These are phyloP conservation scores for Sphagnurus paluster DNA, from an alignment of 1,284 basidiomycete genomes.

Conservation along the genomic window DNA sequence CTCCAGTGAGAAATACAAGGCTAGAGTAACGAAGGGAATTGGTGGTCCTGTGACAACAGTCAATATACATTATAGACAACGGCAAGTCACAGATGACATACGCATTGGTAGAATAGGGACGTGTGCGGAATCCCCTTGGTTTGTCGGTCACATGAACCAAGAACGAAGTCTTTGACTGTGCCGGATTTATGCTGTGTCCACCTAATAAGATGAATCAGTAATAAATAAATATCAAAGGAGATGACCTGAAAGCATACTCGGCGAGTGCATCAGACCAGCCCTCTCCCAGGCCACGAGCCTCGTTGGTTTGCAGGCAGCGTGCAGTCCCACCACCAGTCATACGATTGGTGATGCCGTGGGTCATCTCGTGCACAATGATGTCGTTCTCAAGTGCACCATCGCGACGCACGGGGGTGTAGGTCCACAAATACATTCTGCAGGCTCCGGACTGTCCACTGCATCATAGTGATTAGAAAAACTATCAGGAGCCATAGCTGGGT, in stretches of 20 bases:
- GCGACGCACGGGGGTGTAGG: constrained; percentile 21
- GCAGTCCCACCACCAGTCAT: constrained; percentile 47
- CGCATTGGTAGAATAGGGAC: constrained; percentile 25
- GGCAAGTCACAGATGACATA: constrained; percentile 17
- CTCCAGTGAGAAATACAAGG: constrained; percentile 31
- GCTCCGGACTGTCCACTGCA: constrained; percentile 9
- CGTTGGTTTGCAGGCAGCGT: constrained; percentile 43
- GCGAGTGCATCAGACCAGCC: constrained; percentile 49
- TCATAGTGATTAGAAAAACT: no score
- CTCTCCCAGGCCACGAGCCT: constrained; percentile 49
- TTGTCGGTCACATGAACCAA: constrained; percentile 34
- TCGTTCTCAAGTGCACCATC: constrained; percentile 46
- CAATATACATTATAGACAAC: not conserved
- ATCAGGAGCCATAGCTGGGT: no score
- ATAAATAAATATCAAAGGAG: constrained; percentile 27
- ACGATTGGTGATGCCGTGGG: constrained; percentile 45
- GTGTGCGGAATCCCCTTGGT: constrained; percentile 26
- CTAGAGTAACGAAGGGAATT: constrained; percentile 35
- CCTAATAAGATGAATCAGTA: constrained; percentile 28
- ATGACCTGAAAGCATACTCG: constrained; percentile 29
- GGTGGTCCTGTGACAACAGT: constrained; percentile 16
- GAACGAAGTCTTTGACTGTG: constrained; percentile 31
- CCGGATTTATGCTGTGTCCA: constrained; percentile 35
- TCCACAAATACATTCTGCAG: constrained; percentile 14
- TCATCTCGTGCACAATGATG: constrained; percentile 43